Base-by-base conservation (phyloP, 768 basidiomycete species). In the Tulasnella calospora region DNA sequence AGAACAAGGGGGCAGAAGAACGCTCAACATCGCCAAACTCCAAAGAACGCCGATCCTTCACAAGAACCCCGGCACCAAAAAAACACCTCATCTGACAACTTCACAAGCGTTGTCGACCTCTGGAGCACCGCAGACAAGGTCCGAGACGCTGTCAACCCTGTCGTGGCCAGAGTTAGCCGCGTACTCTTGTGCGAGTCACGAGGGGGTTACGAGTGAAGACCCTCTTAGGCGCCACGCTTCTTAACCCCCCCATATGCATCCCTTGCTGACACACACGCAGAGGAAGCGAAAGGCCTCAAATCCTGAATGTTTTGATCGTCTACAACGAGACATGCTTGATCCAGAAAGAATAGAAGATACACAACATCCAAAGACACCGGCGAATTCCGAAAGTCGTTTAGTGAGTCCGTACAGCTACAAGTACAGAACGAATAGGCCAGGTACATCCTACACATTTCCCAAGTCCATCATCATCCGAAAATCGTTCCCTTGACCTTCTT, bases 401-500 rank as follows among this genome's bases (percentile, higher is more conserved):
- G 41, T 44, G 38, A 23, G 55, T 17, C 2, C 4, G 27, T 67
- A 67, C 21, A 33, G 15, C n/a, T 23, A 55, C 9, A 5, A 23
- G 7, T 57, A 57, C 55, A 57, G n/a, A 23, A 71, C 19, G 23
- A 9, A 36, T n/a, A n/a, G n/a, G n/a, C n/a, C n/a, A n/a, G n/a
- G n/a, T 33, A 71, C 71, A 30, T 36, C 30, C 23, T 5, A 4
- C 3, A 72, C 33, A 40, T 51, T 40, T 72, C 71, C 38, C 36
- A 27, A 27, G 33, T 23, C 12, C n/a, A 21, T 27, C 33, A 13
- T 40, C 44, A 46, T 36, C 71, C 71, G 19, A 72, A 72, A 5
- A 72, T 72, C 15, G 71, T 36, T 3, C 71, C 44, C n/a, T 46
- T 72, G 38, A 72, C 71, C 71, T 46, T 72, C 35, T 19, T 72